Evolutionary conservation across 495 filamentous ascomycete species (phyloP).

Genomic region (Clohesyomyces aquaticus): DNA sequence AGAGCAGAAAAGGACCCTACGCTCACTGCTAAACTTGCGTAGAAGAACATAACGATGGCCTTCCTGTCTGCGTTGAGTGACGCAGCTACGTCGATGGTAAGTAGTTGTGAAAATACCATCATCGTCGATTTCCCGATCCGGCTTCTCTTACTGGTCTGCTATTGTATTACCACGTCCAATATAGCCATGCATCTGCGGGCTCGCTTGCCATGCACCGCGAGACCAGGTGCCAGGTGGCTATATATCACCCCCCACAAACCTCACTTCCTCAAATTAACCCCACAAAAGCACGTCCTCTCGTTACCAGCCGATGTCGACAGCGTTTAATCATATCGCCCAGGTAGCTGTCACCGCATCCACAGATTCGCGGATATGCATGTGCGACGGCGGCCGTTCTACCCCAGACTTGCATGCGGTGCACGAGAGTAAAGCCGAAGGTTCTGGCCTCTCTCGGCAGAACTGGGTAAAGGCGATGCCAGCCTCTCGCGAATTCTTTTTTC

Average conservation of each 20-base stretch:
- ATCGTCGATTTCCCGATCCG: conserved; percentile 31
- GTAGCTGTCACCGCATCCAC: conserved; percentile 6
- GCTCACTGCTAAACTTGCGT: too few species aligned
- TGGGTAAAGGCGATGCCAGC: conserved; percentile 25
- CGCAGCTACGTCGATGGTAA: too few species aligned
- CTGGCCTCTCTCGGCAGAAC: conserved; percentile 33
- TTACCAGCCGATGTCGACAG: conserved; percentile 7
- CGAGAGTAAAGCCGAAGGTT: conserved; percentile 14
- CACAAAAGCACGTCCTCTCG: conserved; percentile 30
- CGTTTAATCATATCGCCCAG: conserved; percentile 13
- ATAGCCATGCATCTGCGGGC: conserved; percentile 1
- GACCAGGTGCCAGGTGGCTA: conserved; percentile 16
- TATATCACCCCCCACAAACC: conserved; percentile 24
- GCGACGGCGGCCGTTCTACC: neutral
- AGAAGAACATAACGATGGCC: too few species aligned
- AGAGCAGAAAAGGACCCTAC: too few species aligned
- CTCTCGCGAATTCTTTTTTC: conserved; percentile 13
- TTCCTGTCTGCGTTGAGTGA: too few species aligned
- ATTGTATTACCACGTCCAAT: neutral
- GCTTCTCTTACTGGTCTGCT: neutral
- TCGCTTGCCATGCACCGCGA: conserved; percentile 11
- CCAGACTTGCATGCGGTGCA: neutral
- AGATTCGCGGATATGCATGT: conserved; percentile 1
- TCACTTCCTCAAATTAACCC: conserved; percentile 27
- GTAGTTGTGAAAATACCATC: conserved; percentile 15